phyloP scores from a whole-genome alignment of 78 protist species.

The Dictyostelium intermedium region DNA sequence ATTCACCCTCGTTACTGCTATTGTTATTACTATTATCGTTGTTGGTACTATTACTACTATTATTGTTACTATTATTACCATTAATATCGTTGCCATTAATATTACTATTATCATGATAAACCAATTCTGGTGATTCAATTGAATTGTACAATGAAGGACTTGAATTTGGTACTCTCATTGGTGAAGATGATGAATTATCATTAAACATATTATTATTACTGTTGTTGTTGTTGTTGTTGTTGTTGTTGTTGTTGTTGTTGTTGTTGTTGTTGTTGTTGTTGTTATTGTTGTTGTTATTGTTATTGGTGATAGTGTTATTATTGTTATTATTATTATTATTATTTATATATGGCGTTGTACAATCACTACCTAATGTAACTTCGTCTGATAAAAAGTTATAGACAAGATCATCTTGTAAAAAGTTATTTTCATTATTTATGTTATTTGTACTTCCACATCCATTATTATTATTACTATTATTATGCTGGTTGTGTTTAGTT shows the following conservation, averaged over 20 bases:
- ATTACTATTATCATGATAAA: background rate
- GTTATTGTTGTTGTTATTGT: background rate
- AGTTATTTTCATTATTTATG: background rate
- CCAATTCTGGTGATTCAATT: slow-evolving; percentile 30
- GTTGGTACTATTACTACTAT: background rate
- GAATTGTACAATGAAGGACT: background rate
- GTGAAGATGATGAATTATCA: slow-evolving; percentile 48
- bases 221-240: too few species aligned
- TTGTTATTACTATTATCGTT: background rate
- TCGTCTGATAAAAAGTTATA: background rate
- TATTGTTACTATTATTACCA: background rate
- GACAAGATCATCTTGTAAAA: background rate
- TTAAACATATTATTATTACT: background rate
- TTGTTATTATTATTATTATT: background rate
- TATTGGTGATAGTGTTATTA: background rate
- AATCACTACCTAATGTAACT: background rate
- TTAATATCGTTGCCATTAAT: background rate
- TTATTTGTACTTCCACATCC: background rate
- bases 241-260: too few species aligned
- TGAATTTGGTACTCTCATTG: slow-evolving; percentile 58
- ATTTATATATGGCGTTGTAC: background rate
- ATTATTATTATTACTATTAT: background rate
- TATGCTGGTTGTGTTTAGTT: background rate
- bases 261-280: background rate
- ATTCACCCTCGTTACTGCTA: background rate